phyloP scores from a whole-genome alignment of 1,284 basidiomycete genomes.

The Hortiboletus rubellus region DNA sequence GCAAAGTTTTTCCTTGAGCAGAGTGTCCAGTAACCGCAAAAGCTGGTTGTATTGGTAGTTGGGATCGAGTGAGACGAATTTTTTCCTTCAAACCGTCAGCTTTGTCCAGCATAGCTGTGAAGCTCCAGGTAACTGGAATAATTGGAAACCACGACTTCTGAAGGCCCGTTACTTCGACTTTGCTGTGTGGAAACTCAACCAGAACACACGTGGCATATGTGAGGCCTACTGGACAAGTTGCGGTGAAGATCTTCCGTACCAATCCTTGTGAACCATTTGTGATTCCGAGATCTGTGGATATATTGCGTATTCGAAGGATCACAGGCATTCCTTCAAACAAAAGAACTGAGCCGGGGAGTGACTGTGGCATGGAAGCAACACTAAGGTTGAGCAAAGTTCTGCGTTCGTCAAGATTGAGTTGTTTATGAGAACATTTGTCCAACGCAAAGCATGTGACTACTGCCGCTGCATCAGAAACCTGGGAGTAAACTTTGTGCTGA shows the following conservation, averaged over 20 bases:
- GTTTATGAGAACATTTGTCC: no score
- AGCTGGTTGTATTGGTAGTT: not conserved
- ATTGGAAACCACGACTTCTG: not conserved
- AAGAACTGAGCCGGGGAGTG: no score
- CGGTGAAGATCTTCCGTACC: no score
- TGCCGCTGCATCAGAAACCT: no score
- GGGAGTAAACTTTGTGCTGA: not conserved
- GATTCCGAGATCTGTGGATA: conserved; percentile 33
- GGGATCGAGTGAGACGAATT: not conserved
- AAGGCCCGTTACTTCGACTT: accelerated
- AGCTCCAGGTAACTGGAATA: not conserved
- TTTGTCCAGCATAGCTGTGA: accelerated
- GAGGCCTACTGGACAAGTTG: no score
- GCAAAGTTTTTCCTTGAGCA: not conserved
- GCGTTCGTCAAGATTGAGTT: no score
- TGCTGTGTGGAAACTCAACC: not conserved
- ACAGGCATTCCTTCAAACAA: conserved; percentile 30
- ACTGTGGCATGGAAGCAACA: no score
- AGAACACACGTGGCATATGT: no score
- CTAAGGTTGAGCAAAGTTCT: no score
- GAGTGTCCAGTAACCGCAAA: not conserved
- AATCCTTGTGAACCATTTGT: conserved; percentile 32
- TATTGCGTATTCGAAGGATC: conserved; percentile 24
- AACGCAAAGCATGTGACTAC: not conserved
- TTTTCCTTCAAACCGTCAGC: not conserved